Percentiles rank a stretch among this genome's conserved stretches.
Evolutionary conservation across 306 rosid species (phyloP).

Genomic region (Astragalus membranaceus): DNA sequence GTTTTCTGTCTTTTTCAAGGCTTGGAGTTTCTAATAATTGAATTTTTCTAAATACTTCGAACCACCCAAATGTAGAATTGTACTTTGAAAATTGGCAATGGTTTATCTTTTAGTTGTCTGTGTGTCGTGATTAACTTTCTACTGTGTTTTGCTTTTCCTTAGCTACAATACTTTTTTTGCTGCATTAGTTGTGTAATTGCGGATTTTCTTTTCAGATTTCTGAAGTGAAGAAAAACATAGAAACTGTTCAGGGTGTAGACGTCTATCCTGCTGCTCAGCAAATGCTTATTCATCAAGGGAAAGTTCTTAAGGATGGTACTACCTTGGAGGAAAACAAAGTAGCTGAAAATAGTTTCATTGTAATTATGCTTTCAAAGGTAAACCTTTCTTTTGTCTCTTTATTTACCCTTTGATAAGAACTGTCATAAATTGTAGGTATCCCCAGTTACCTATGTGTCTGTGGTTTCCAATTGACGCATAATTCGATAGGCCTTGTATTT

Average conservation of each 20-base stretch:
- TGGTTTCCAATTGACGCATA: not conserved
- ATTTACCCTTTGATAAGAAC: not conserved
- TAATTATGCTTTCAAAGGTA: slow-evolving; percentile 92
- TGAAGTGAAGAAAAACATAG: slow-evolving; percentile 78
- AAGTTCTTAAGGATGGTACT: slow-evolving; percentile 76
- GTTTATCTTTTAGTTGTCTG: not conserved
- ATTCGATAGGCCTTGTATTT: not conserved
- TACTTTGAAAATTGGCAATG: not conserved
- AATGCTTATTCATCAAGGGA: slow-evolving; percentile 94
- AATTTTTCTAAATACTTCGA: not conserved
- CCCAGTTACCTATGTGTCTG: not conserved
- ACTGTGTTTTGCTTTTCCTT: not conserved
- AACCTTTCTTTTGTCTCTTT: not conserved
- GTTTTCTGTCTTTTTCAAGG: not conserved
- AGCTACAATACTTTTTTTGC: not conserved
- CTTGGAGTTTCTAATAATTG: not conserved
- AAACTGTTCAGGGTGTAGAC: slow-evolving; percentile 64
- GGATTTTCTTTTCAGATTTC: slow-evolving; percentile 46
- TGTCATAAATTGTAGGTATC: not conserved
- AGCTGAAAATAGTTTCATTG: slow-evolving; percentile 79
- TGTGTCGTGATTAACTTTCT: not conserved
- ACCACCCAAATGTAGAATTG: not conserved
- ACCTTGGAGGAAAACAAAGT: slow-evolving; percentile 83
- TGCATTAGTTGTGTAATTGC: not conserved
- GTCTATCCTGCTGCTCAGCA: slow-evolving; percentile 84